Percentiles rank a stretch among this genome's conserved stretches.
phyloP scores from a whole-genome alignment of 2,329 filamentous ascomycete species.

The Grosmannia clavigera region DNA sequence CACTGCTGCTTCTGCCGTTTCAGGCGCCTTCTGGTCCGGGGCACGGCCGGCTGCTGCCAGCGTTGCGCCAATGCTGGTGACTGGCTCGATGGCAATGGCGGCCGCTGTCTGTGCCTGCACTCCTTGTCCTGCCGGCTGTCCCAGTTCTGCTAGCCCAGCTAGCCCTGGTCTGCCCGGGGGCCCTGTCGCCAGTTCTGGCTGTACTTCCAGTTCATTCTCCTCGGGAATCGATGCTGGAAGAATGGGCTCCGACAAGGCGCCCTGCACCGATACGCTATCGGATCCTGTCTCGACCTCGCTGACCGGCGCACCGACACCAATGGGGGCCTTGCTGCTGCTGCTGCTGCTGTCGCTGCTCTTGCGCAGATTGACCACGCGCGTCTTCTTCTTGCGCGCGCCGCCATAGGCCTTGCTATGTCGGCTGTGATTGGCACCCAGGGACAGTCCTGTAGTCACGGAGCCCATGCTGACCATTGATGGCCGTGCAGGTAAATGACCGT shows the following conservation, averaged over 20 bases:
- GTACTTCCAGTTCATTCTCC: conserved; percentile 39
- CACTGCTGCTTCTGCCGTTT: neutral
- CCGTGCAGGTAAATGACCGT: conserved; percentile 53
- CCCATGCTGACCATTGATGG: conserved; percentile 52
- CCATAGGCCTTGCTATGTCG: conserved; percentile 46
- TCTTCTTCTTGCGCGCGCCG: conserved; percentile 64
- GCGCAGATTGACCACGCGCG: conserved; percentile 69
- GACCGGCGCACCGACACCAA: conserved; percentile 32
- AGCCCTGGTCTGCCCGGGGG: too few species aligned
- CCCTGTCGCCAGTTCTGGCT: neutral
- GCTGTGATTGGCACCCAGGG: conserved; percentile 46
- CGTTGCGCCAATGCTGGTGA: conserved; percentile 4
- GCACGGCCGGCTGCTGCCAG: neutral
- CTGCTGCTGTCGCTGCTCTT: conserved; percentile 22
- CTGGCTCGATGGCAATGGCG: neutral
- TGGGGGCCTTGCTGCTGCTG: conserved; percentile 15
- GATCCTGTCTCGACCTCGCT: conserved; percentile 38
- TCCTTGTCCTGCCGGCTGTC: neutral
- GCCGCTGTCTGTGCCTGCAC: neutral
- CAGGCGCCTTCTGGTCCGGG: neutral
- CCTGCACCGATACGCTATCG: conserved; percentile 36
- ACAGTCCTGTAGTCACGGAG: conserved; percentile 49
- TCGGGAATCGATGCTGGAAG: conserved; percentile 45
- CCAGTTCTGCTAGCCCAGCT: neutral
- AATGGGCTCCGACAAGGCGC: conserved; percentile 49